Evolutionary conservation across 495 filamentous ascomycete genomes (phyloP), one percentile per base, ranked within the genome.

Genomic region (Penicillium cosmopolitanum): DNA sequence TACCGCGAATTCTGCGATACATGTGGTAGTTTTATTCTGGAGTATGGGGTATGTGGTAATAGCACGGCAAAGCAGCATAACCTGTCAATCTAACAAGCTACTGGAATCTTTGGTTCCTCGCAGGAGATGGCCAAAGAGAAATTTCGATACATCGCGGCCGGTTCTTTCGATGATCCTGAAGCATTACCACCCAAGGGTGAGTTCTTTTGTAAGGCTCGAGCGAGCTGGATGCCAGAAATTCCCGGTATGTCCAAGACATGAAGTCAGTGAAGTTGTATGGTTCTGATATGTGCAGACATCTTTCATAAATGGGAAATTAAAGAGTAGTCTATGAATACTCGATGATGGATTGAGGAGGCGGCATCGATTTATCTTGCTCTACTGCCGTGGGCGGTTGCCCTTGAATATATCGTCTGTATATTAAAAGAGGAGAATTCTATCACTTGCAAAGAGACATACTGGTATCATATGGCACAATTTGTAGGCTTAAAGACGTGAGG

Each of bases 161-260:
- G 87, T 1, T 84, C 84, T 2, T 63, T 90, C n/a, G 86, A 90
- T 59, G 78, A 88, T 56, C 79, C 85, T 0, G 80, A 81, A 25
- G 78, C 75, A 44, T 64, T 88, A 28, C 83, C 84, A 21, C 86
- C 87, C 0, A 89, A 87, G 70, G 87, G 85, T 0, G 87, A 90
- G 66, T 90, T 90, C 77, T 89, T 86, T 63, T 89, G 85, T 66
- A 82, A 74, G 55, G 54, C 73, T 19, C 64, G 85, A 50, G 77
- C 79, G 31, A 75, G 69, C 11, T 89, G 87, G 87, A 86, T 89
- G 85, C 86, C 84, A 1, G 82, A 85, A 66, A 70, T 88, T 21
- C 75, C 76, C 46, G 75, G 84, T 85, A 61, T 68, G 81, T 76
- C 4, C 23, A 23, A 23, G 34, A 34, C 28, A 43, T 42, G 28